Percentiles rank a stretch among this genome's conserved stretches.
These are phyloP conservation scores for Ceratobasidium sp. DNA, from an alignment of 1,284 basidiomycete species.

Conservation along the genomic window DNA sequence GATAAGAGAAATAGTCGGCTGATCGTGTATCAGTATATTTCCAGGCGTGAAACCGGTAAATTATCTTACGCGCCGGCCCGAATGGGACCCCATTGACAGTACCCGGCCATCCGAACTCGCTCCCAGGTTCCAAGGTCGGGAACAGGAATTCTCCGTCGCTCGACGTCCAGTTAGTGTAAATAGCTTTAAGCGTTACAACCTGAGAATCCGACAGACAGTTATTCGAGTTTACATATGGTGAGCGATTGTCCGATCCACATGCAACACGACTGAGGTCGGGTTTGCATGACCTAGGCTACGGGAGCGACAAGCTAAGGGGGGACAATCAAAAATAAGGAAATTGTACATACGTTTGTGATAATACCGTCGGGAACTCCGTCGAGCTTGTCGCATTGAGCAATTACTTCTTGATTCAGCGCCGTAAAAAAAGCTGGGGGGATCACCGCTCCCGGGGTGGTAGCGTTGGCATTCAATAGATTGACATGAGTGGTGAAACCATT, in stretches of 20 bases:
- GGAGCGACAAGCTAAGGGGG: neutral
- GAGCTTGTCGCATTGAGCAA: slow-evolving; percentile 25
- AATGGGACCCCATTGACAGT: slow-evolving; percentile 9
- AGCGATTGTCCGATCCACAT: slow-evolving; percentile 12
- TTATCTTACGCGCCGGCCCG: slow-evolving; percentile 8
- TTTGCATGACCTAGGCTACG: slow-evolving; percentile 22
- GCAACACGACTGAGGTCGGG: slow-evolving; percentile 20
- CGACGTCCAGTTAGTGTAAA: slow-evolving; percentile 27
- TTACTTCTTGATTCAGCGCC: slow-evolving; percentile 7
- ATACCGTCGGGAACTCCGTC: slow-evolving; percentile 21
- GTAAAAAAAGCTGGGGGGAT: slow-evolving; percentile 8
- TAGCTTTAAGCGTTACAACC: slow-evolving; percentile 18
- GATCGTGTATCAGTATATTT: neutral
- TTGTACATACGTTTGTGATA: slow-evolving; percentile 8
- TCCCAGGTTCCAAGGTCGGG: slow-evolving; percentile 14
- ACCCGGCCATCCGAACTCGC: slow-evolving; percentile 13
- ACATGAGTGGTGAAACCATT: slow-evolving; percentile 26
- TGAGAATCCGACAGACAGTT: slow-evolving; percentile 9
- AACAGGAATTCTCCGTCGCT: slow-evolving; percentile 17
- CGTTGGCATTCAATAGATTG: slow-evolving; percentile 11
- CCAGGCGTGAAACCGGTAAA: no score
- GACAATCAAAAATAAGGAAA: no score
- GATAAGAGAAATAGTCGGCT: slow-evolving; percentile 37
- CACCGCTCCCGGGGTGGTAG: slow-evolving; percentile 16
- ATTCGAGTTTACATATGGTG: slow-evolving; percentile 3